Evolutionary conservation across 768 basidiomycete genomes (phyloP), one percentile per base, ranked within the genome.

Genomic region (Collybia sp.): DNA sequence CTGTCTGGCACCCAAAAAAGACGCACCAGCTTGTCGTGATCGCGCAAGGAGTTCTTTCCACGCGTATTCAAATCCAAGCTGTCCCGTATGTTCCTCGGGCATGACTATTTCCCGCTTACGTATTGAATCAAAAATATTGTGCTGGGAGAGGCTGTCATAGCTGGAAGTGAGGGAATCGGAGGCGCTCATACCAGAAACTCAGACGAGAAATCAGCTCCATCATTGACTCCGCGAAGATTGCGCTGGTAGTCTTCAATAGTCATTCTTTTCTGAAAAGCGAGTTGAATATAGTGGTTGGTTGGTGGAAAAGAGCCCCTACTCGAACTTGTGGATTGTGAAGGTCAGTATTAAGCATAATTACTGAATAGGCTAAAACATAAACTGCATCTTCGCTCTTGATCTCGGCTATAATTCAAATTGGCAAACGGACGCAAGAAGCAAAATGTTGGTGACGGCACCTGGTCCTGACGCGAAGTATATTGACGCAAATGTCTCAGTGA

Each of bases 301-400:
- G 46, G n/a, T n/a, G n/a, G 31, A 16, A 1, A 39, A 31, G 42
- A 18, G 18, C 10, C 57, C 84, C 62, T 60, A 88, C 92, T 60
- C 89, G 71, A 50, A 94, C 79, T 73, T 96, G 93, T 11, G 94
- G 93, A 59, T 90, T 97, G 61, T 97, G 94, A 30, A 83, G 80
- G 68, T 99, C 96, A 6, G 96, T 99, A 66, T 99, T 99, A 42
- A 99, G 79, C 93, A 99, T 80, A 63, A 99, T 97, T 49, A 99
- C 85, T 0, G 96, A 97, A 63, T 85, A 99, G 1, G 95, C 82
- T 18, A 99, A 68, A 6, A 99, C 88, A 64, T 96, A 94, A 15
- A 91, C 89, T 4, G 95, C 90, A 60, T 98, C 96, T 66, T 92
- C 83, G 46, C 73, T 84, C 59, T 87, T 90, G 53, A 98, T 85